Evolutionary conservation across 495 filamentous ascomycete species (phyloP).

Genomic region (Penicillium robsamsonii): DNA sequence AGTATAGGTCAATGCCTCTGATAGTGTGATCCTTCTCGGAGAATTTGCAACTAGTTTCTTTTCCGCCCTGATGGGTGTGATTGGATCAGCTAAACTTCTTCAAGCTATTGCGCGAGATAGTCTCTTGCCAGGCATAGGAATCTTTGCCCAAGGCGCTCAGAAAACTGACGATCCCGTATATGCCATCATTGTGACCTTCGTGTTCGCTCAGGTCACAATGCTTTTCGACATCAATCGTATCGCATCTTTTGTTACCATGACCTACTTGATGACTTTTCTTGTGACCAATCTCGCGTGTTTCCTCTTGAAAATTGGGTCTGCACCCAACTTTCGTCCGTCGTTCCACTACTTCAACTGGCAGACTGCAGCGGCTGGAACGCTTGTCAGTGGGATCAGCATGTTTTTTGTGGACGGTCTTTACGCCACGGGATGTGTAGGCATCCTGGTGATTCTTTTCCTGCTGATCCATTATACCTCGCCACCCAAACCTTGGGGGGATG

Average conservation of each 20-base stretch:
- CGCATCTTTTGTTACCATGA: constrained; percentile 85
- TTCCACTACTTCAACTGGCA: constrained; percentile 89
- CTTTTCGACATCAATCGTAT: constrained; percentile 86
- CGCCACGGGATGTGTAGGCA: constrained; percentile 69
- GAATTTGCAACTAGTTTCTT: constrained; percentile 83
- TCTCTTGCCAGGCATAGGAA: constrained; percentile 69
- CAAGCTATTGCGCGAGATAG: constrained; percentile 81
- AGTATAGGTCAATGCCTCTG: constrained; percentile 63
- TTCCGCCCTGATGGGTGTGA: constrained; percentile 82
- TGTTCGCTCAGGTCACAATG: constrained; percentile 76
- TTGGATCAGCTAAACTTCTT: constrained; percentile 82
- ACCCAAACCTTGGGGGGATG: constrained; percentile 87
- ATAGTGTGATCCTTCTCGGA: constrained; percentile 70
- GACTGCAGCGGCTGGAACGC: constrained; percentile 70
- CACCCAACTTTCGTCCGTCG: constrained; percentile 83
- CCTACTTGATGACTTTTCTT: constrained; percentile 67
- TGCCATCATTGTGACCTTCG: constrained; percentile 74
- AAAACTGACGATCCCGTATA: constrained; percentile 72
- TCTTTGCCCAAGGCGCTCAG: constrained; percentile 75
- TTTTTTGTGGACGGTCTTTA: constrained; percentile 87
- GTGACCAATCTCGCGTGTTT: constrained; percentile 83
- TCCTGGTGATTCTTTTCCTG: constrained; percentile 73
- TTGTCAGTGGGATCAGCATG: constrained; percentile 77
- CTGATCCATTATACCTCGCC: constrained; percentile 82
- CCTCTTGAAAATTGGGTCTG: constrained; percentile 85